Evolutionary conservation across 441 rosid genomes (phyloP).

Genomic region (Erodium chrysanthum): DNA sequence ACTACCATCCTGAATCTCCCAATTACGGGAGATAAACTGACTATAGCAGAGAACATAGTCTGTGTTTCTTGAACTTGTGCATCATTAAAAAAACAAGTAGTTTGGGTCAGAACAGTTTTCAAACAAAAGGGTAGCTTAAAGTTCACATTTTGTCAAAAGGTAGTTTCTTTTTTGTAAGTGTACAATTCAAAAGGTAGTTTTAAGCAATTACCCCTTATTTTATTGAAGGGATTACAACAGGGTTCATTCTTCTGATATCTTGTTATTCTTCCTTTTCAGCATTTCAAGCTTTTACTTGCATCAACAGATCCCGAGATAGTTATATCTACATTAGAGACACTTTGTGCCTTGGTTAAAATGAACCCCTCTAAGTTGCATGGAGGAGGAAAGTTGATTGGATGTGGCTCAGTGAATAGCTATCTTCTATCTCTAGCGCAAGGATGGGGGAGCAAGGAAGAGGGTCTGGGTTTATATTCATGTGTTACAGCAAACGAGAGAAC

Average conservation of each 20-base stretch:
- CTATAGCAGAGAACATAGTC: too few species aligned
- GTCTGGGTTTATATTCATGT: slow-evolving; percentile 90
- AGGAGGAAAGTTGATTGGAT: slow-evolving; percentile 73
- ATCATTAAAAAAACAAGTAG: too few species aligned
- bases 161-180: too few species aligned
- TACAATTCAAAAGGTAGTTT: too few species aligned
- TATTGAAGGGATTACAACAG: neutral
- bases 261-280: slow-evolving; percentile 38
- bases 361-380: slow-evolving; percentile 87
- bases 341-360: slow-evolving; percentile 78
- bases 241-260: slow-evolving; percentile 20
- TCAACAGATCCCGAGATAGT: slow-evolving; percentile 95
- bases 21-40: too few species aligned
- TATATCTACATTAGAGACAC: slow-evolving; percentile 80
- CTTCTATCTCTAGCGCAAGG: slow-evolving; percentile 91
- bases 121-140: too few species aligned
- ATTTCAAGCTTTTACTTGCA: slow-evolving; percentile 83
- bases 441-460: slow-evolving; percentile 99
- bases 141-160: too few species aligned
- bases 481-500: slow-evolving; percentile 81
- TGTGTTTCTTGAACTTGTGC: too few species aligned
- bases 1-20: too few species aligned
- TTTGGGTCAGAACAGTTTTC: too few species aligned
- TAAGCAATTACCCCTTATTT: too few species aligned
- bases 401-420: slow-evolving; percentile 73